phyloP scores from a whole-genome alignment of 495 filamentous ascomycete genomes.

The Xylaria curta region DNA sequence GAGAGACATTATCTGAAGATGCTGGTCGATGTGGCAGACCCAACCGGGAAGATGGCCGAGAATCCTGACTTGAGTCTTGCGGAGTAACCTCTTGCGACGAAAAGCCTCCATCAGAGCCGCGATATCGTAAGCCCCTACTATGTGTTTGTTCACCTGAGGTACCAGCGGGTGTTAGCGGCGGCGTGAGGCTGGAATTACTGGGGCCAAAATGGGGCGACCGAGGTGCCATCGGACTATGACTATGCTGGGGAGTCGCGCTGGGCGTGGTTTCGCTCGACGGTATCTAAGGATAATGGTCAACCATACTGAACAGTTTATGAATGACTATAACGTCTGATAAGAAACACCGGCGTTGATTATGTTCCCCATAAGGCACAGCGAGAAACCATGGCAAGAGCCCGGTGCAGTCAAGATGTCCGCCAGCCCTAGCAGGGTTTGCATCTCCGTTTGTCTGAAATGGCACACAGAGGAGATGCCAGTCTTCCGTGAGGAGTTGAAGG shows the following conservation, averaged over 20 bases:
- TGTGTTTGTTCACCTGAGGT: conserved; percentile 54
- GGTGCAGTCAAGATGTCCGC: neutral
- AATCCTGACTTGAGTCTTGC: conserved; percentile 58
- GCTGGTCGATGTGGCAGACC: conserved; percentile 47
- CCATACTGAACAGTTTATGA: conserved; percentile 1
- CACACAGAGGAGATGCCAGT: conserved; percentile 5
- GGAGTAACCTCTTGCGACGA: conserved; percentile 66
- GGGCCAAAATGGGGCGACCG: conserved; percentile 52
- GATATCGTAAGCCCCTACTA: conserved; percentile 35
- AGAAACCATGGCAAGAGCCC: neutral
- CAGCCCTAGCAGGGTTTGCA: neutral
- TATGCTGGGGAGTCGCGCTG: conserved; percentile 42
- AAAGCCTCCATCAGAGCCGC: conserved; percentile 36
- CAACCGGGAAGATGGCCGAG: conserved; percentile 41
- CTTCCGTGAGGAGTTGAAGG: neutral
- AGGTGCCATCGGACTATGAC: conserved; percentile 45
- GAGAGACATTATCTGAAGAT: conserved; percentile 46
- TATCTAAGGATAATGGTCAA: conserved; percentile 44
- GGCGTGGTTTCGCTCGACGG: conserved; percentile 50
- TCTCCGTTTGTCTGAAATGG: neutral
- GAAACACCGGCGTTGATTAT: neutral
- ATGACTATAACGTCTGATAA: neutral
- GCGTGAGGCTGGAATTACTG: conserved; percentile 72
- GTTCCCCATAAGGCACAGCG: neutral
- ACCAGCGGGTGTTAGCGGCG: conserved; percentile 86